Evolutionary conservation across 441 rosid genomes (phyloP), one percentile per base, ranked within the genome.

Genomic region (Populus hybrid): DNA sequence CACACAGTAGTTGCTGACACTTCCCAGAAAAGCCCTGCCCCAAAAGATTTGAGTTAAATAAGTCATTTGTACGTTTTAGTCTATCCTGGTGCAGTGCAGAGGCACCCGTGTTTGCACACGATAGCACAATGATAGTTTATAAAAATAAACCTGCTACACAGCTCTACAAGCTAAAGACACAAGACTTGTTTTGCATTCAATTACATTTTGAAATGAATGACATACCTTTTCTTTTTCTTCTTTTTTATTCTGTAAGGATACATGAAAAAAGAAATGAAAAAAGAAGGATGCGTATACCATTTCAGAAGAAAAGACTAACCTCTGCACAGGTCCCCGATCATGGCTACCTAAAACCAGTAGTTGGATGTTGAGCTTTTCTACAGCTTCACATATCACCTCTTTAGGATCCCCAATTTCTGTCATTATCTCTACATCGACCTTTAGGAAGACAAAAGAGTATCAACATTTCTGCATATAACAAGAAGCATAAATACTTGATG

Each of bases 261-360:
- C 23, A 28, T 35, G n/a, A 30, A 68, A 12, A 35, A 14, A 16
- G 23, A 28, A 28, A 28, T 35, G n/a, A 30, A 68, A 12, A 35
- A 14, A 16, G 11, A 34, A 7, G 71, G 10, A 4, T 18, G 12
- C 40, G 7, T 34, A 20, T 6, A 14, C 8, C 40, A 68, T 18
- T 68, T 68, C 11, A 65, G 12, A 68, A 68, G 5, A 23, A 21
- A n/a, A 70, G 20, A 75, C 89, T 59, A 71, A 94, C 98, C 97
- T 91, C 82, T 84, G 77, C 61, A 91, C 76, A 40, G 88, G 74
- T 72, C 97, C 92, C 72, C 90, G 88, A 61, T 92, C 84, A 75
- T 90, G 79, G 77, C 94, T 91, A 20, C 98, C 97, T 69, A 94
- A 36, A 1, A 90, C 40, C 67, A 86, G 97, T 67, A 93, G 81